A percentile compares a stretch with the other conserved stretches of the same genome.
phyloP scores from a whole-genome alignment of 306 rosid species.

The Myrica gale region DNA sequence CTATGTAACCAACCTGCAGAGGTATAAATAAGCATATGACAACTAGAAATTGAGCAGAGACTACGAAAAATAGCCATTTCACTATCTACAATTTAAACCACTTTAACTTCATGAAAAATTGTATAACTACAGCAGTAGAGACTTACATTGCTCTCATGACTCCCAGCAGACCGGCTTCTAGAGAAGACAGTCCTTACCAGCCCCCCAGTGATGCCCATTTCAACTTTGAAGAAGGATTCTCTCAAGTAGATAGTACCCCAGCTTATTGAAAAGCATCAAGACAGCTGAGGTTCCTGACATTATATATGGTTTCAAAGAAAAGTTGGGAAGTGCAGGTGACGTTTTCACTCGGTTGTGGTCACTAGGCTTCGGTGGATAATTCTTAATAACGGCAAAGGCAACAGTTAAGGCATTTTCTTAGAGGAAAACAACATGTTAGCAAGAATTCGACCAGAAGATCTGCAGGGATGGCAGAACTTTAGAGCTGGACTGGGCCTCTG shows the following conservation, averaged over 20 bases:
- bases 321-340: no score
- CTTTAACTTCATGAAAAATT: not conserved
- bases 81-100: not conserved
- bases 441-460: conserved; percentile 32
- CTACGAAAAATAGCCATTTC: not conserved
- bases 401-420: conserved; percentile 12
- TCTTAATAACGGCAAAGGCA: not conserved
- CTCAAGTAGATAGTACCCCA: conserved; percentile 22
- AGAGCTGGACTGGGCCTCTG: conserved; percentile 58
- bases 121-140: not conserved
- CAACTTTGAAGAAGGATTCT: conserved; percentile 27
- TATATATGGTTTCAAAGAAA: no score
- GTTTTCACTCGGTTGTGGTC: no score
- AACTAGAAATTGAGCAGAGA: not conserved
- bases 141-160: conserved; percentile 67
- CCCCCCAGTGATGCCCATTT: conserved; percentile 82
- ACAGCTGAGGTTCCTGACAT: conserved; percentile 21
- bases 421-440: conserved; percentile 37
- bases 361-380: no score
- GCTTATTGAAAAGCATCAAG: conserved; percentile 37
- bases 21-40: not conserved
- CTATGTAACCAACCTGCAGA: not conserved
- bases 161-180: conserved; percentile 44
- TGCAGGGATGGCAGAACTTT: conserved; percentile 39
- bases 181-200: conserved; percentile 79